These are phyloP conservation scores for Diaporthe helianthi DNA, from an alignment of 2,329 filamentous ascomycete species.

Conservation along the genomic window DNA sequence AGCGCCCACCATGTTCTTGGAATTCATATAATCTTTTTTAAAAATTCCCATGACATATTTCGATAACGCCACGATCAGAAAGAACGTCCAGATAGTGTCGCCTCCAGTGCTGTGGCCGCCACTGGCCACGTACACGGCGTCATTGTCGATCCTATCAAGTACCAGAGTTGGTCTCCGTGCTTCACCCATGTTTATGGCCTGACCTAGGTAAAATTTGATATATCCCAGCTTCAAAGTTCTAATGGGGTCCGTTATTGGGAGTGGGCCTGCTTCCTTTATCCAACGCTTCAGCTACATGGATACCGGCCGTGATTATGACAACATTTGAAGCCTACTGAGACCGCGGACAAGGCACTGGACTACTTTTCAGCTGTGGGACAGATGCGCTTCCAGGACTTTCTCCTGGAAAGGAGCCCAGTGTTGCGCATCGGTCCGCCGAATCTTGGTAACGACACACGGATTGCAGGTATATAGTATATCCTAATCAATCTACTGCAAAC, in stretches of 20 bases:
- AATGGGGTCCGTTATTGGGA: no score
- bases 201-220: no score
- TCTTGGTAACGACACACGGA: slow-evolving; percentile 29
- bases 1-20: not conserved
- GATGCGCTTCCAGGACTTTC: slow-evolving; percentile 40
- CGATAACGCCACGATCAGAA: no score
- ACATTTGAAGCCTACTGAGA: slow-evolving; percentile 45
- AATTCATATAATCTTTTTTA: not conserved
- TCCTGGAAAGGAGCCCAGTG: slow-evolving; percentile 42
- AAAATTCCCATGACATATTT: not conserved
- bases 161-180: no score
- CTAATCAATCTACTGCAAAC: not conserved
- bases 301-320: slow-evolving; percentile 46
- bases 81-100: not conserved
- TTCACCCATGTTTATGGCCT: no score
- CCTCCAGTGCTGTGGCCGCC: not conserved
- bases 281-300: slow-evolving; percentile 49
- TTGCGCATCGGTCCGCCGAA: slow-evolving; percentile 38
- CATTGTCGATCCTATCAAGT: no score
- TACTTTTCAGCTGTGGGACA: slow-evolving; percentile 41
- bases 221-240: no score
- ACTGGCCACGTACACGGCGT: not conserved
- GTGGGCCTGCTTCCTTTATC: not conserved
- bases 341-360: slow-evolving; percentile 41
- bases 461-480: slow-evolving; percentile 31